Evolutionary conservation across 129 eudicot genomes (phyloP).

Genomic region (Daucus carota): DH1_v3.0 NC_030381.2:45668501-45669000

Average conservation of each 20-base stretch:
- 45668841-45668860: slow-evolving; percentile 51
- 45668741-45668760: slow-evolving; percentile 11
- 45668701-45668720: slow-evolving; percentile 17
- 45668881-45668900: slow-evolving; percentile 18
- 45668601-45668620: slow-evolving; percentile 43
- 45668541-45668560: slow-evolving; percentile 23
- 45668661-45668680: slow-evolving; percentile 24
- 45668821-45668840: slow-evolving; percentile 19
- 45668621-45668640: slow-evolving; percentile 17
- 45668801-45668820: slow-evolving; percentile 15
- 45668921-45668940: slow-evolving; percentile 48
- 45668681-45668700: slow-evolving; percentile 25
- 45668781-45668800: slow-evolving; percentile 20
- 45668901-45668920: slow-evolving; percentile 27
- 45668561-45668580: slow-evolving; percentile 51
- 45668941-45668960: slow-evolving; percentile 21
- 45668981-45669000: slow-evolving; percentile 27
- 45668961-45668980: slow-evolving; percentile 17
- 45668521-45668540: slow-evolving; percentile 27
- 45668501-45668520: slow-evolving; percentile 15
- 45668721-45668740: slow-evolving; percentile 1
- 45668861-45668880: slow-evolving; percentile 23
- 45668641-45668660: slow-evolving; percentile 29
- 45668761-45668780: slow-evolving; percentile 23
- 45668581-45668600: slow-evolving; percentile 83